These are phyloP conservation scores for Ustilago curta DNA, from an alignment of 1,284 basidiomycete species.

Conservation along the genomic window DNA sequence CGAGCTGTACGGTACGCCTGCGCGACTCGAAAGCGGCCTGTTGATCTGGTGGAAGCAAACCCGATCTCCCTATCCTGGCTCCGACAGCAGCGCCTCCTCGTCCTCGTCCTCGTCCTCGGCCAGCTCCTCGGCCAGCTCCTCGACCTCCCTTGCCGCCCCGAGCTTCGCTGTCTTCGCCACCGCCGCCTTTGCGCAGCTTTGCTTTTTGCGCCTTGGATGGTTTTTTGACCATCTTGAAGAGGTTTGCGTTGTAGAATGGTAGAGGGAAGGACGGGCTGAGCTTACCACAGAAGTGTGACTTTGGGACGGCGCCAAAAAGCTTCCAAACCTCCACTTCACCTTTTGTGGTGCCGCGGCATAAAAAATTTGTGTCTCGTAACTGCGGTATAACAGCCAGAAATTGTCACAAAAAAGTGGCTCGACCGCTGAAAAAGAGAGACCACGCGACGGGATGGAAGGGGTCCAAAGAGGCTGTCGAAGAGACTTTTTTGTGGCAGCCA, in stretches of 20 bases:
- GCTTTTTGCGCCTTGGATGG: conserved; percentile 53
- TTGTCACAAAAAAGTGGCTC: conserved; percentile 19
- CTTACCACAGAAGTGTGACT: not conserved
- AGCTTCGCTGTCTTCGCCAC: conserved; percentile 11
- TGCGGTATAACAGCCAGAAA: not conserved
- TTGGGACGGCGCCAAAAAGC: conserved; percentile 1
- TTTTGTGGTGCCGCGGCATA: not conserved
- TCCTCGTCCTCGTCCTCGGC: conserved; percentile 27
- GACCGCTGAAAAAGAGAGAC: conserved; percentile 14
- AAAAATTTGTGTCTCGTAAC: not conserved
- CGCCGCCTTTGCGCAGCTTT: conserved; percentile 27
- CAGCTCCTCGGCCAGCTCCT: conserved; percentile 25
- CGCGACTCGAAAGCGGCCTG: conserved; percentile 43
- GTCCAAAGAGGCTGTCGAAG: conserved; percentile 1
- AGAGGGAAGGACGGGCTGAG: not conserved
- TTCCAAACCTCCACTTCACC: conserved; percentile 39
- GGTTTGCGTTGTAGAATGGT: not conserved
- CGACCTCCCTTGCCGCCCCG: conserved; percentile 21
- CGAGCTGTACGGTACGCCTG: conserved; percentile 37
- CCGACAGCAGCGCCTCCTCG: conserved; percentile 13
- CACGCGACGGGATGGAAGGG: conserved; percentile 18
- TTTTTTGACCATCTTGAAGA: conserved; percentile 44
- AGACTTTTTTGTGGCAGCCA: too few relatives aligned
- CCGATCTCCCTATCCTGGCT: conserved; percentile 26
- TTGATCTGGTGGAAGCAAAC: conserved; percentile 37